These are phyloP conservation scores for Leptographium wingfieldii DNA, from an alignment of 2,329 filamentous ascomycete species.

Conservation along the genomic window DNA sequence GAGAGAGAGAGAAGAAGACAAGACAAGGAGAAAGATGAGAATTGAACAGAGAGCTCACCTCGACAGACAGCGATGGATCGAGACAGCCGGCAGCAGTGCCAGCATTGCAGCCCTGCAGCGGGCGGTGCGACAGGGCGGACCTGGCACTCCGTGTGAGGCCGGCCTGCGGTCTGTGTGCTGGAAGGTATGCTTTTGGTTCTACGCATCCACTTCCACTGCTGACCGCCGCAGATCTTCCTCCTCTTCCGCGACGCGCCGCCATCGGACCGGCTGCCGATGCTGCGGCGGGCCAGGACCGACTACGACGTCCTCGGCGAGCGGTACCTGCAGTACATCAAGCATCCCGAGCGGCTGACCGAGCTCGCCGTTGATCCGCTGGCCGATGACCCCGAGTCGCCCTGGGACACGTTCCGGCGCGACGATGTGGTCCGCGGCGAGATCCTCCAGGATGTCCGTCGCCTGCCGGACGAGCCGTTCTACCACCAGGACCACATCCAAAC, in stretches of 20 bases:
- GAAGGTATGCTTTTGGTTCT: conserved; percentile 47
- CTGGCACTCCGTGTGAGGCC: conserved; percentile 50
- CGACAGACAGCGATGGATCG: conserved; percentile 53
- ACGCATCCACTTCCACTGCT: neutral
- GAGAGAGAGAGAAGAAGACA: too few relatives aligned
- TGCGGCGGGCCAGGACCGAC: conserved; percentile 57
- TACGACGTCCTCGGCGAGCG: conserved; percentile 62
- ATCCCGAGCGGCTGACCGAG: conserved; percentile 64
- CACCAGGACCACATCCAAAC: conserved; percentile 65
- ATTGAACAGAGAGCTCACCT: too few relatives aligned
- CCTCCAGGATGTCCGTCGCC: conserved; percentile 82
- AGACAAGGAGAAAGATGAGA: too few relatives aligned
- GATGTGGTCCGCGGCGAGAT: conserved; percentile 80
- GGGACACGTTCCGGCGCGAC: conserved; percentile 76
- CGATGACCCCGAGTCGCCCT: conserved; percentile 74
- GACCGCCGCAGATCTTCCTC: conserved; percentile 53
- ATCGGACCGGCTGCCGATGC: conserved; percentile 53
- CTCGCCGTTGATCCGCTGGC: conserved; percentile 71
- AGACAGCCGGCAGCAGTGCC: conserved; percentile 44
- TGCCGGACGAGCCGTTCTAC: conserved; percentile 87
- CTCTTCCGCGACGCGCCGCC: conserved; percentile 57
- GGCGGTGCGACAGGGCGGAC: conserved; percentile 48
- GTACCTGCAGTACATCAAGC: conserved; percentile 69
- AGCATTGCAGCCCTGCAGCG: conserved; percentile 49
- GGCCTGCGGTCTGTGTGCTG: conserved; percentile 81